Evolutionary conservation across 2,329 filamentous ascomycete species (phyloP), one percentile per base, ranked within the genome.

Genomic region (Verticillium alfalfae): DNA sequence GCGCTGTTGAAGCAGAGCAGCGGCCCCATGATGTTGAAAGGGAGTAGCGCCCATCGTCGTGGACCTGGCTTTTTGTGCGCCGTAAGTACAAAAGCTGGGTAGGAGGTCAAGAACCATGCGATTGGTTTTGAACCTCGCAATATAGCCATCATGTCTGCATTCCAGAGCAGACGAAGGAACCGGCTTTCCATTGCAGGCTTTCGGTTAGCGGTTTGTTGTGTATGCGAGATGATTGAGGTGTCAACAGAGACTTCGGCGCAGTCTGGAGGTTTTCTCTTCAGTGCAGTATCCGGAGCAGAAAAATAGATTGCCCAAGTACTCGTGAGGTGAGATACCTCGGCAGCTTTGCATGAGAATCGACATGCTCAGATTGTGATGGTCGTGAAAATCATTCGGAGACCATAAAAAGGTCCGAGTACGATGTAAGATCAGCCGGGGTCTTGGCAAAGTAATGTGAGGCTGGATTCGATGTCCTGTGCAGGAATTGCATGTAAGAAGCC

Each of bases 41-140:
- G 62, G 4, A 63, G 52, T 2, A 59, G 31, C 18, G 18, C 18
- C 62, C 62, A 63, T 54, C 61, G 37, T 54, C 18, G 26, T 2
- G 16, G 18, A 8, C 58, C 58, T 2, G 58, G 58, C 4, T 4
- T 9, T 56, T 60, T 34, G 13, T 60, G 49, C 7, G 55, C 18
- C 5, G 58, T 54, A 5, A 60, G n/a, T 8, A 37, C 45, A 39
- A 60, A 60, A 15, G 49, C 45, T 22, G 45, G 45, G 22, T 52
- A 52, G 10, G 45, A 31, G n/a, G 45, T 58, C 2, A 58, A 9
- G 10, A 58, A 45, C 57, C 57, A 58, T 7, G 22, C 38, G 31
- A 58, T 16, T 2, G 57, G 57, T 7, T 41, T 38, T n/a, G 41
- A n/a, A 12, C 22, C 57, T 8, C n/a, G 10, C 4, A 49, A 45